These are phyloP conservation scores for Erysimum cheiri DNA, from an alignment of 441 rosid species.

Conservation along the genomic window DNA sequence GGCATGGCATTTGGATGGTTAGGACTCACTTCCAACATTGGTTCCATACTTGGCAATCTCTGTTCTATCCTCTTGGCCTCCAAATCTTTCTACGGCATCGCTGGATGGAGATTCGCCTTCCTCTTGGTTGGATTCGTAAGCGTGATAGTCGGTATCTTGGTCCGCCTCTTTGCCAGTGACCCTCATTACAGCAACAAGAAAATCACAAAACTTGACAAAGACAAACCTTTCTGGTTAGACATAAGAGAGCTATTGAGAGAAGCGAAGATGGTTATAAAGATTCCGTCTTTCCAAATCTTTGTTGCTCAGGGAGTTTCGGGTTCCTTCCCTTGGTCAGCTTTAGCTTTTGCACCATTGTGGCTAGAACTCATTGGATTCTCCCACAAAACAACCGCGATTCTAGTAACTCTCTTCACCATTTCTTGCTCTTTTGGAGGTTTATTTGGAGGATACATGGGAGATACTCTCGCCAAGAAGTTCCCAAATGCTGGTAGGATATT, in stretches of 20 bases:
- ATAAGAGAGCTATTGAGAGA: constrained; percentile 56
- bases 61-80: constrained; percentile 68
- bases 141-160: constrained; percentile 63
- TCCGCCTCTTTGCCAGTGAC: constrained; percentile 61
- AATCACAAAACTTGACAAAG: constrained; percentile 16
- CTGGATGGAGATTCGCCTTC: constrained; percentile 85
- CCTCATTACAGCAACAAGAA: constrained; percentile 50
- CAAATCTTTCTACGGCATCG: constrained; percentile 61
- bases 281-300: constrained; percentile 74
- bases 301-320: constrained; percentile 90
- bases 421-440: constrained; percentile 61
- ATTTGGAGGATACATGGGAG: constrained; percentile 81
- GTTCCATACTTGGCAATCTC: constrained; percentile 66
- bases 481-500: constrained; percentile 79
- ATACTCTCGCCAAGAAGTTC: constrained; percentile 53
- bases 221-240: constrained; percentile 52
- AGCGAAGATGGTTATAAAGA: constrained; percentile 66
- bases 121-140: constrained; percentile 63
- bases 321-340: constrained; percentile 74
- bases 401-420: constrained; percentile 55
- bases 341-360: constrained; percentile 81
- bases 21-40: constrained; percentile 61
- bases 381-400: constrained; percentile 61
- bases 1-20: constrained; percentile 86
- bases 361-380: constrained; percentile 82